Percentiles rank a stretch among this genome's conserved stretches.
These are phyloP conservation scores for Mrakiaceae sp. DNA, from an alignment of 1,284 basidiomycete species.

Conservation along the genomic window DNA sequence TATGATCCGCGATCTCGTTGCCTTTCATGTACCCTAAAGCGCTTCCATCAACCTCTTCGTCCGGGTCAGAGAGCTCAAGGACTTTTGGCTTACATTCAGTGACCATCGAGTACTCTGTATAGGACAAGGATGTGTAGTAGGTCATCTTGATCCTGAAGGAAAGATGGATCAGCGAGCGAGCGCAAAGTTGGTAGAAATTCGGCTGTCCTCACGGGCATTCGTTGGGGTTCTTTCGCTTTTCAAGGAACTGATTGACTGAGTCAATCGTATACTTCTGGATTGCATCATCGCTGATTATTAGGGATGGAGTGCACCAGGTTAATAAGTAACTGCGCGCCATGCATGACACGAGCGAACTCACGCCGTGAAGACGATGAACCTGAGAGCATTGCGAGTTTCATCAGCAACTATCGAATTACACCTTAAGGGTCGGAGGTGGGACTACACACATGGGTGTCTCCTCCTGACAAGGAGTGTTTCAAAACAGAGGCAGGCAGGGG, in stretches of 20 bases:
- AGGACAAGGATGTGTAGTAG: constrained; percentile 42
- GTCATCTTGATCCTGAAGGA: background rate
- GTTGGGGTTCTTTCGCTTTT: constrained; percentile 66
- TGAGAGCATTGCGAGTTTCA: no score
- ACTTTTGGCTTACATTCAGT: constrained; percentile 47
- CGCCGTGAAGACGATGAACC: constrained; percentile 57
- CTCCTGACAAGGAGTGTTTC: background rate
- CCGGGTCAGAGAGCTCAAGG: no score
- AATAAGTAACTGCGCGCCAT: background rate
- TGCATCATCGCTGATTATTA: constrained; percentile 37
- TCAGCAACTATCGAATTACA: no score
- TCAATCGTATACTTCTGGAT: constrained; percentile 61
- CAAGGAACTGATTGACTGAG: constrained; percentile 60
- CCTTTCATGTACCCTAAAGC: constrained; percentile 52
- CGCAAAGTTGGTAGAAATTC: constrained; percentile 37
- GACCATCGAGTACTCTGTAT: constrained; percentile 38
- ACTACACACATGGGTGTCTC: constrained; percentile 44
- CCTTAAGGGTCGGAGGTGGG: no score
- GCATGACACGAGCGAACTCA: constrained; percentile 4
- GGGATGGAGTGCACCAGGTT: background rate
- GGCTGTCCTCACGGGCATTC: constrained; percentile 66
- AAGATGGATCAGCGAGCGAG: background rate
- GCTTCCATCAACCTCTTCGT: no score
- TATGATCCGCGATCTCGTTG: constrained; percentile 79
- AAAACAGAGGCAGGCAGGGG: constrained; percentile 11